Evolutionary conservation across 1,139 yeast genomes (phyloP).

Genomic region (Blastobotrys illinoisensis): DNA sequence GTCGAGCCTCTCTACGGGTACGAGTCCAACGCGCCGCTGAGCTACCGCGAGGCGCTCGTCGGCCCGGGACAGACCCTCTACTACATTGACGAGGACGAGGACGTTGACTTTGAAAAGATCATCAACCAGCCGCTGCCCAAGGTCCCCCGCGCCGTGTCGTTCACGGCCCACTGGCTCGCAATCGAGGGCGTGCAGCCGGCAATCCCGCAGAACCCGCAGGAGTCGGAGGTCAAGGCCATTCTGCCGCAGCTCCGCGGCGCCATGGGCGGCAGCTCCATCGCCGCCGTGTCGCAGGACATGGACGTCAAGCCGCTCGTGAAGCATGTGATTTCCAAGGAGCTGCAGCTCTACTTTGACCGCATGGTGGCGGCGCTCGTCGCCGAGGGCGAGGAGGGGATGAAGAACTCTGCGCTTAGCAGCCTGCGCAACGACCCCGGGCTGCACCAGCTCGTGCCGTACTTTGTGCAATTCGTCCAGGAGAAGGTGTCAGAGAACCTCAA

Average conservation of each 20-base stretch:
- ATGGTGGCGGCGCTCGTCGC: slow-evolving; percentile 70
- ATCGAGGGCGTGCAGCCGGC: slow-evolving; percentile 98
- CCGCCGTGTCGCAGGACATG: slow-evolving; percentile 44
- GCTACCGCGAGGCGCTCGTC: slow-evolving; percentile 74
- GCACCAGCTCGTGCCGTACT: slow-evolving; percentile 94
- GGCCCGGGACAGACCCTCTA: slow-evolving; percentile 94
- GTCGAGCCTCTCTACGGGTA: slow-evolving; percentile 59
- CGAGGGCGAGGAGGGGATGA: slow-evolving; percentile 50
- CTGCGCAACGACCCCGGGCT: slow-evolving; percentile 89
- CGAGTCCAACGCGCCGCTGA: slow-evolving; percentile 47
- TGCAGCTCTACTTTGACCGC: slow-evolving; percentile 88
- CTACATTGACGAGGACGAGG: slow-evolving; percentile 84
- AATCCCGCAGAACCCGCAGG: slow-evolving; percentile 92
- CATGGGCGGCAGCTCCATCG: slow-evolving; percentile 31
- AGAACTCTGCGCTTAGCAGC: slow-evolving; percentile 76
- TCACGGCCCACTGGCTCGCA: slow-evolving; percentile 98
- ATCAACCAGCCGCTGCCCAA: slow-evolving; percentile 93
- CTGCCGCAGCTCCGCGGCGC: slow-evolving; percentile 41
- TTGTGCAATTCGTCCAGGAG: slow-evolving; percentile 93
- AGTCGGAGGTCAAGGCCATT: slow-evolving; percentile 42
- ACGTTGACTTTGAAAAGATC: slow-evolving; percentile 87
- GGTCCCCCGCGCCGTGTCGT: slow-evolving; percentile 87
- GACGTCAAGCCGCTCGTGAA: slow-evolving; percentile 93
- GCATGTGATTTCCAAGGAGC: slow-evolving; percentile 89
- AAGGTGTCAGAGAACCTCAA: slow-evolving; percentile 86